Base-by-base conservation (phyloP, 768 basidiomycete species). In the Pseudohyphozyma bogoriensis region DNA sequence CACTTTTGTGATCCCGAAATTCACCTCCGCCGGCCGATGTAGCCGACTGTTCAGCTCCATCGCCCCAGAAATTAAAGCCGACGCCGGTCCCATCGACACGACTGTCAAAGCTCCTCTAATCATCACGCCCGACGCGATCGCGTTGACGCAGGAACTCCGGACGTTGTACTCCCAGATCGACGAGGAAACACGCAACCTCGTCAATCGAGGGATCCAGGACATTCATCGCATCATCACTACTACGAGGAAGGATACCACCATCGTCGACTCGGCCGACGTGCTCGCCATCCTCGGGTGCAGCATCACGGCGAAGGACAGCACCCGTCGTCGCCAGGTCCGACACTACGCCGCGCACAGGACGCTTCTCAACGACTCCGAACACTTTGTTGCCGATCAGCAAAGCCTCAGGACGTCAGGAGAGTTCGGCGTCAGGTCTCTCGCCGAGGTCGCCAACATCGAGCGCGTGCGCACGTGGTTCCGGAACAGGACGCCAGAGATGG, bases 351-450 rank as follows among this genome's bases (percentile, higher is more conserved):
- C 82, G 0, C 87, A 91, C 73, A 81, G 81, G 60, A 79, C 79
- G 64, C 75, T 91, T 64, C 82, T 88, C 79, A 71, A 75, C 10
- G 69, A 78, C 24, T 68, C 80, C 3, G 47, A 75, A 12, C 74
- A 80, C 37, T 92, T 83, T 66, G 70, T 83, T 22, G 79, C 82
- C 5, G 73, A 79, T 26, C 69, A 73, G 15, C 66, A 73, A 46
- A 68, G 73, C 29, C 84, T 84, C 69, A 72, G 79, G 29, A 63
- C 73, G 26, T 73, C 74, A 5, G 81, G 82, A 59, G 73, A 65
- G 1, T 85, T 89, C 73, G 67, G 76, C 45, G 80, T 90, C 33
- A 82, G 88, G 3, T 85, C 88, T 0, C 71, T 73, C 50, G 72
- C 75, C 5, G 79, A 87, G 37, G 75, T 86, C 3, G 69, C 79